These are phyloP conservation scores for Geotrichum fermentans DNA, from an alignment of 1,139 yeast genomes.

Conservation along the genomic window DNA sequence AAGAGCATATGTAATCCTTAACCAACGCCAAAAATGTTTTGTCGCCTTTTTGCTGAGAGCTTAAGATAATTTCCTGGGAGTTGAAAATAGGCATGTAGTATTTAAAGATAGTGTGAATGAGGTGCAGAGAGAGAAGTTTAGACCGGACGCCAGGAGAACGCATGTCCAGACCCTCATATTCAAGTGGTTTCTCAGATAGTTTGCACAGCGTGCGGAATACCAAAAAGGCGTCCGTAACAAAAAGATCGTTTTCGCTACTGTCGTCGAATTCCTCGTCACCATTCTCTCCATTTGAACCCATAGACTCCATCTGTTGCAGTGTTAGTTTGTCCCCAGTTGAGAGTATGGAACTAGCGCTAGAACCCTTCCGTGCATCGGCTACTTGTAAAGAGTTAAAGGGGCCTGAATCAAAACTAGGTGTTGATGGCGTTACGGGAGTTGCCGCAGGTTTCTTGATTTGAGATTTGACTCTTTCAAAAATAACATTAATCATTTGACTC, in stretches of 20 bases:
- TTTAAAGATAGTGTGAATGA: conserved; percentile 78
- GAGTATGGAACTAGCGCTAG: neutral
- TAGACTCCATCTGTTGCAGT: conserved; percentile 26
- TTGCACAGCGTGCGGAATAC: conserved; percentile 93
- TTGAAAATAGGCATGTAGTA: conserved; percentile 82
- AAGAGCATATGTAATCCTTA: conserved; percentile 75
- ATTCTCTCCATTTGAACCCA: conserved; percentile 21
- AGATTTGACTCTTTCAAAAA: conserved; percentile 68
- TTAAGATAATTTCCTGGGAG: conserved; percentile 57
- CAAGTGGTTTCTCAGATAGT: conserved; percentile 76
- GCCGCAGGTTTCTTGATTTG: conserved; percentile 13
- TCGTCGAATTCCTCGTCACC: conserved; percentile 28
- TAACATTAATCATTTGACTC: conserved; percentile 81
- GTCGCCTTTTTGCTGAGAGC: conserved; percentile 54
- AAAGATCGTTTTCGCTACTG: conserved; percentile 56
- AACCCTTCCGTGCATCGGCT: neutral
- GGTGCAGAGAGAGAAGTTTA: conserved; percentile 79
- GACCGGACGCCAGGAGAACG: conserved; percentile 89
- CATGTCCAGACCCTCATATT: conserved; percentile 69
- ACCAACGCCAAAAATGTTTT: conserved; percentile 72
- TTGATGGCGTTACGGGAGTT: conserved; percentile 13
- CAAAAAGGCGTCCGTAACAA: conserved; percentile 85
- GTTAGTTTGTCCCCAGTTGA: conserved; percentile 23
- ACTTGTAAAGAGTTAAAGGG: neutral
- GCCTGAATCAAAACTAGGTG: conserved; percentile 13